These are phyloP conservation scores for Hortiboletus flavorubellus DNA, from an alignment of 768 basidiomycete species.

Conservation along the genomic window DNA sequence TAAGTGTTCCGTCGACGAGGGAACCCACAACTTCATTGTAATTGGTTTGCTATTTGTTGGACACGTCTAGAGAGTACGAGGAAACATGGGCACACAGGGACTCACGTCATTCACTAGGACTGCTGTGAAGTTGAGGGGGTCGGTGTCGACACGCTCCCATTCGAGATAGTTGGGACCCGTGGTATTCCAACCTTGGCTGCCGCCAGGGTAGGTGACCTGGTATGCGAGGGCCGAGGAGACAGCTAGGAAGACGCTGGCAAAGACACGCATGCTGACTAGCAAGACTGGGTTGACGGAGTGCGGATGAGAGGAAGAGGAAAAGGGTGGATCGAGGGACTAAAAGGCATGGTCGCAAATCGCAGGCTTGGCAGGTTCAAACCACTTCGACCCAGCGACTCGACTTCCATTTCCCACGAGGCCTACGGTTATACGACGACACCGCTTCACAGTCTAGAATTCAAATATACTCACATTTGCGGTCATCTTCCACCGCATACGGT, in stretches of 20 bases:
- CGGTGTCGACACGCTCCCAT: slow-evolving; percentile 68
- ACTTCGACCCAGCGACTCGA: slow-evolving; percentile 1
- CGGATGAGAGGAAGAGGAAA: not conserved
- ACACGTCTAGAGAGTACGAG: slow-evolving; percentile 1
- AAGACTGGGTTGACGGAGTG: not conserved
- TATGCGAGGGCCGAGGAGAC: slow-evolving; percentile 62
- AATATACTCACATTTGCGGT: slow-evolving; percentile 8
- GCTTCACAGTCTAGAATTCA: not conserved
- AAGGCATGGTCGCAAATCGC: slow-evolving; percentile 1
- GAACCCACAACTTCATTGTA: slow-evolving; percentile 50
- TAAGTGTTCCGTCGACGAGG: slow-evolving; percentile 48
- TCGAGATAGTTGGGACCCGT: slow-evolving; percentile 48
- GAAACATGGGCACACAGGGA: not conserved
- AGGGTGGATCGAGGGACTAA: not conserved
- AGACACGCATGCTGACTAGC: slow-evolving; percentile 41
- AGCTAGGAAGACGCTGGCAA: slow-evolving; percentile 43
- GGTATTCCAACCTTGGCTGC: slow-evolving; percentile 53
- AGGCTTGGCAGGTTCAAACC: slow-evolving; percentile 3
- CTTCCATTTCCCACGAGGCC: slow-evolving; percentile 24
- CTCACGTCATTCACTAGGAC: slow-evolving; percentile 64
- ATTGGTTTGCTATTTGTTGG: slow-evolving; percentile 33
- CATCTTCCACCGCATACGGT: not conserved
- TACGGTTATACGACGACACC: not conserved
- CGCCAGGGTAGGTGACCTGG: slow-evolving; percentile 51
- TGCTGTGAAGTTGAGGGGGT: slow-evolving; percentile 63